These are phyloP conservation scores for Neonectria coccinea DNA, from an alignment of 2,329 filamentous ascomycete genomes.

Conservation along the genomic window DNA sequence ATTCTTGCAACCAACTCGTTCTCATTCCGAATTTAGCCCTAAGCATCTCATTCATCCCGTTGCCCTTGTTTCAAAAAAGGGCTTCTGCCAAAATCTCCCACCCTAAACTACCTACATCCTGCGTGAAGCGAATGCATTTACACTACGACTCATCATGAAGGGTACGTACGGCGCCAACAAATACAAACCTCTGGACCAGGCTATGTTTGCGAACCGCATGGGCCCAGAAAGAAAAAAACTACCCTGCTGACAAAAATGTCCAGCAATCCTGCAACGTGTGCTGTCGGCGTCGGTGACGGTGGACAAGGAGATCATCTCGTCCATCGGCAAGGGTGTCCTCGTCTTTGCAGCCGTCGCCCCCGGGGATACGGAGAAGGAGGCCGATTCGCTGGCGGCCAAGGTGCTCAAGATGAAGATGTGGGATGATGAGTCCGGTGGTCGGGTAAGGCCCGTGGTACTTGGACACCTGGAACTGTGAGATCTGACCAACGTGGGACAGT, in stretches of 20 bases:
- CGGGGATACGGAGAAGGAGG: conserved; percentile 90
- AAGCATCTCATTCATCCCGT: not conserved
- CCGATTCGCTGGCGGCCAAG: conserved; percentile 84
- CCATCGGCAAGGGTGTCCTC: conserved; percentile 88
- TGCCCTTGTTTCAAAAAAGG: not conserved
- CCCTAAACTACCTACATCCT: conserved; percentile 1
- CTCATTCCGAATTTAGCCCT: not conserved
- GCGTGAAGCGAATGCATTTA: conserved; percentile 7
- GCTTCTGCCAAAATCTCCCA: conserved; percentile 1
- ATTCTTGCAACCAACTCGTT: not conserved
- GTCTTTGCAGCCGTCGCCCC: conserved; percentile 93
- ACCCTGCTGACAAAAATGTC: conserved; percentile 25
- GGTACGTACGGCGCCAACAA: conserved; percentile 33
- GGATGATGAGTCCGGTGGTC: conserved; percentile 81
- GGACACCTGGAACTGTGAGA: conserved; percentile 21
- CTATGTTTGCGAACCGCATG: conserved; percentile 3
- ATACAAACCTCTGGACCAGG: conserved; percentile 1
- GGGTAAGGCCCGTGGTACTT: conserved; percentile 58
- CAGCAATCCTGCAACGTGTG: conserved; percentile 93
- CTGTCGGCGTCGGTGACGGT: conserved; percentile 96
- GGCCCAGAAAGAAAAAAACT: conserved; percentile 15
- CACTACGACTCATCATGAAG: conserved; percentile 35
- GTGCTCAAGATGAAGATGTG: conserved; percentile 91
- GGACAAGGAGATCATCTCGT: conserved; percentile 88
- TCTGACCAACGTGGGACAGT: conserved; percentile 62